phyloP scores from a whole-genome alignment of 352 stramenopile species.

The Globisporangium okanoganense region DNA sequence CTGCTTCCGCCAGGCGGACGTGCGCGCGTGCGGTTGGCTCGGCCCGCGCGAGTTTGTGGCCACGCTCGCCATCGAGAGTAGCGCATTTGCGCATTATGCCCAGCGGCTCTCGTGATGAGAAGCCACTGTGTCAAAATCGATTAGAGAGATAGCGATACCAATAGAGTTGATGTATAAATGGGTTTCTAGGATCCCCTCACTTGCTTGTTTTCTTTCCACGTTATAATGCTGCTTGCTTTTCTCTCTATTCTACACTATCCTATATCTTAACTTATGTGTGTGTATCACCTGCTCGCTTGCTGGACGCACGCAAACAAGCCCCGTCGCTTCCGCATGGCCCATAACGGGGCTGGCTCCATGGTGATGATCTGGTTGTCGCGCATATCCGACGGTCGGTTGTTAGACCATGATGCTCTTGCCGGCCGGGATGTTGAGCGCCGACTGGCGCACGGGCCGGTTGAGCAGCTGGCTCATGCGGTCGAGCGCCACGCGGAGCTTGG shows the following conservation, averaged over 20 bases:
- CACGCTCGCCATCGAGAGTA: conserved; percentile 46
- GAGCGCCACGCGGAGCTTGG: conserved; percentile 56
- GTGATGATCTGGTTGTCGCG: neutral
- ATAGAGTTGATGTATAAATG: neutral
- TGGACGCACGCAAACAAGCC: neutral
- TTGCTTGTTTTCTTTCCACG: neutral
- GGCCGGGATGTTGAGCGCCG: conserved; percentile 51
- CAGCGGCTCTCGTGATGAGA: conserved; percentile 24
- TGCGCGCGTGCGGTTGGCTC: conserved; percentile 30
- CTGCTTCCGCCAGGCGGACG: conserved; percentile 55
- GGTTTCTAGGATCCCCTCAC: too few relatives aligned
- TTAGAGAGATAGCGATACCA: too few relatives aligned
- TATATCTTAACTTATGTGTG: conserved; percentile 7
- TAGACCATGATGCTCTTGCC: conserved; percentile 75
- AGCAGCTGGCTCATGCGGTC: conserved; percentile 71
- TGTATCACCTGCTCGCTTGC: neutral
- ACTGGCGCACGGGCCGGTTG: conserved; percentile 69
- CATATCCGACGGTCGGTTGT: too few relatives aligned
- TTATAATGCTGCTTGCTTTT: neutral
- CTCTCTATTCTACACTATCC: conserved; percentile 8
- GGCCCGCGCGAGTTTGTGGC: conserved; percentile 36
- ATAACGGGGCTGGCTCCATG: neutral
- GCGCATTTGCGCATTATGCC: conserved; percentile 50
- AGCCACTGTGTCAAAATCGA: too few relatives aligned
- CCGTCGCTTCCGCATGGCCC: neutral